Percentiles rank a stretch among this genome's conserved stretches.
Conservation (phyloP, 2,329 filamentous ascomycete species). For the Scleromitrula shiraiana region DNA sequence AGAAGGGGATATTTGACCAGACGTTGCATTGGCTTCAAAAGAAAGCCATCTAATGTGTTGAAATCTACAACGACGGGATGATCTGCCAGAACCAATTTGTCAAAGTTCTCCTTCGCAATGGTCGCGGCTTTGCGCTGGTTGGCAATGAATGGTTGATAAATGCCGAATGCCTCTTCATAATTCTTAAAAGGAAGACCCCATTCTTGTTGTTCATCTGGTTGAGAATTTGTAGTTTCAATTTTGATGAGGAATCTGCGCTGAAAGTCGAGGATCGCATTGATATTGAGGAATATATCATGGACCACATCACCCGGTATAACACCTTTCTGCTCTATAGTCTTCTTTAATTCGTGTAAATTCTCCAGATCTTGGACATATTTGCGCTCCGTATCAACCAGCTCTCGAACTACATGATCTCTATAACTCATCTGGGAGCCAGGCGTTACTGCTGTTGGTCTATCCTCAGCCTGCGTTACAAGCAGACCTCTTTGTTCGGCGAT, state of each 20-base stretch:
- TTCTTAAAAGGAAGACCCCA: slow-evolving; percentile 90
- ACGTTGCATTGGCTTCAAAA: slow-evolving; percentile 94
- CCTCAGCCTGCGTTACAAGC: slow-evolving; percentile 48
- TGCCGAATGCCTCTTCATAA: slow-evolving; percentile 80
- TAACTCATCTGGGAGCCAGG: slow-evolving; percentile 58
- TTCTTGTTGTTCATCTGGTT: slow-evolving; percentile 67
- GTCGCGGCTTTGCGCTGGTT: slow-evolving; percentile 89
- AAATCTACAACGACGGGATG: slow-evolving; percentile 79
- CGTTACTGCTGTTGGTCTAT: slow-evolving; percentile 38
- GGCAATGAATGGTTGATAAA: slow-evolving; percentile 95
- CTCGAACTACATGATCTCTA: slow-evolving; percentile 81
- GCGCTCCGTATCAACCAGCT: slow-evolving; percentile 88
- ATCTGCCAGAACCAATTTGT: slow-evolving; percentile 70
- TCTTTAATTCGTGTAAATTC: slow-evolving; percentile 87
- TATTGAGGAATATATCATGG: slow-evolving; percentile 92
- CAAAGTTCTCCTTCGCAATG: slow-evolving; percentile 76
- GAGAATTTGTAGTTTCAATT: slow-evolving; percentile 89
- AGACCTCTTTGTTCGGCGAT: slow-evolving; percentile 71
- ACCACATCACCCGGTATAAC: slow-evolving; percentile 82
- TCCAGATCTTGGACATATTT: slow-evolving; percentile 98
- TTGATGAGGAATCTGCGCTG: slow-evolving; percentile 91
- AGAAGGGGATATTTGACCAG: slow-evolving; percentile 90
- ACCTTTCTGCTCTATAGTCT: slow-evolving; percentile 78
- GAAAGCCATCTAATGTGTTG: slow-evolving; percentile 81
- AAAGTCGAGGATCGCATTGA: slow-evolving; percentile 91